A percentile compares a stretch with the other conserved stretches of the same genome.
These are phyloP conservation scores for Carex parvula DNA, from an alignment of 176 grass and related monocot species.

Conservation along the genomic window DNA sequence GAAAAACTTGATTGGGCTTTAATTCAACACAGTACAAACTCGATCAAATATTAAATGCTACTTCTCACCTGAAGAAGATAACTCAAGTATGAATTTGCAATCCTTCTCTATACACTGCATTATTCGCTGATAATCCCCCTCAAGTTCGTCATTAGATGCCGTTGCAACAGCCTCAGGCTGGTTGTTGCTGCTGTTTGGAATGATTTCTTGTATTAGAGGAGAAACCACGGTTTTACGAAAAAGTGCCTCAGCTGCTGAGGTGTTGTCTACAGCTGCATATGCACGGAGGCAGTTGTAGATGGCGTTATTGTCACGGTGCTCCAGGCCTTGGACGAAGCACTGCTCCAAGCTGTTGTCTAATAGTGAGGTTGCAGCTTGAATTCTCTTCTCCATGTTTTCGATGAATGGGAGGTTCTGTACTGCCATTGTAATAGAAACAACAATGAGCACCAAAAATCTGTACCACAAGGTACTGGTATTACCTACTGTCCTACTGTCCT, in stretches of 20 bases:
- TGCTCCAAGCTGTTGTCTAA: constrained; percentile 74
- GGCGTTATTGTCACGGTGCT: constrained; percentile 65
- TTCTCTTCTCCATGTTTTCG: constrained; percentile 99
- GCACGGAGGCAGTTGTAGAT: constrained; percentile 96
- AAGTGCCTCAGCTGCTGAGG: constrained; percentile 80
- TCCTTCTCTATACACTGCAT: constrained; percentile 76
- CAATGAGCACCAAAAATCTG: constrained; percentile 57
- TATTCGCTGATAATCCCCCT: constrained; percentile 71
- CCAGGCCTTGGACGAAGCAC: constrained; percentile 80
- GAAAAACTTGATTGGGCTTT: neutral
- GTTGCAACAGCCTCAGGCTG: constrained; percentile 46
- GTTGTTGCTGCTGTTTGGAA: constrained; percentile 42
- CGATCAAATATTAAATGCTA: neutral
- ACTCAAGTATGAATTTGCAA: constrained; percentile 97
- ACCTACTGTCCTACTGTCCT: neutral
- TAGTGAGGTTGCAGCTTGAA: constrained; percentile 71
- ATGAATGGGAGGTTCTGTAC: constrained; percentile 99
- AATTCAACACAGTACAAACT: neutral
- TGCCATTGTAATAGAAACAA: constrained; percentile 51
- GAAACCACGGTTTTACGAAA: constrained; percentile 79
- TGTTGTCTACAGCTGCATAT: constrained; percentile 96
- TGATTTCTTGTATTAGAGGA: constrained; percentile 73
- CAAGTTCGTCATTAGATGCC: constrained; percentile 60
- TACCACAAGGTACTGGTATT: constrained; percentile 12
- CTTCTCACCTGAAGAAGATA: constrained; percentile 69